Evolutionary conservation across 305 asterid genomes (phyloP).

Genomic region (Fraxinus sp.): DNA sequence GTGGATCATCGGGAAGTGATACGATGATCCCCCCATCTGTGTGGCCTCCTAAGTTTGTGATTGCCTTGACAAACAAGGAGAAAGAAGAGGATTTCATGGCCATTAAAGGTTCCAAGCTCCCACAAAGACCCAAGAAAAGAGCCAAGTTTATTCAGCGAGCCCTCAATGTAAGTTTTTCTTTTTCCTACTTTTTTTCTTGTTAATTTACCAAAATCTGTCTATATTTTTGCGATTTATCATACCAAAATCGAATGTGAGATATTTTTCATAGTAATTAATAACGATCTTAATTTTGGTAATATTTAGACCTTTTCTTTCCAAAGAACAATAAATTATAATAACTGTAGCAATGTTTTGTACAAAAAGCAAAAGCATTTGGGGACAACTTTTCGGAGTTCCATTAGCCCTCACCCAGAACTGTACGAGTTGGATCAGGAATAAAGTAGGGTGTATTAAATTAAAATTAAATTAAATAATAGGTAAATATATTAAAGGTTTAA

Average conservation of each 20-base stretch:
- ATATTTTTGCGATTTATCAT: background rate
- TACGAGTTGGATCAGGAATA: background rate
- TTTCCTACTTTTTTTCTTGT: background rate
- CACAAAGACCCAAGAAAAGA: slow-evolving; percentile 93
- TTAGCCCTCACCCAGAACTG: background rate
- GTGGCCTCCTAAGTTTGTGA: slow-evolving; percentile 88
- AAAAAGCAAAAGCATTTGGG: background rate
- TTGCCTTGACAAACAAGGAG: slow-evolving; percentile 84
- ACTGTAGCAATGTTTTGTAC: background rate
- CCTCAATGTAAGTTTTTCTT: slow-evolving; percentile 63
- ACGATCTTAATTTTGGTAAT: background rate
- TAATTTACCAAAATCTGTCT: background rate
- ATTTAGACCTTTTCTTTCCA: background rate
- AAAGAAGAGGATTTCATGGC: slow-evolving; percentile 94
- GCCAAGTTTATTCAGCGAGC: slow-evolving; percentile 85
- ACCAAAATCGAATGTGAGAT: background rate
- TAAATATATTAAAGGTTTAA: background rate
- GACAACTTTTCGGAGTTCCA: background rate
- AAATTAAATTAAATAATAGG: background rate
- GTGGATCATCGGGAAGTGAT: slow-evolving; percentile 68
- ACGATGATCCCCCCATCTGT: slow-evolving; percentile 40
- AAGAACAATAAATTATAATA: background rate
- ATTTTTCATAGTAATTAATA: background rate
- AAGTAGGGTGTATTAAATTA: background rate
- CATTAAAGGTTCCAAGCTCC: slow-evolving; percentile 87